Evolutionary conservation across 768 basidiomycete species (phyloP).

Genomic region (Amanita muscaria): DNA sequence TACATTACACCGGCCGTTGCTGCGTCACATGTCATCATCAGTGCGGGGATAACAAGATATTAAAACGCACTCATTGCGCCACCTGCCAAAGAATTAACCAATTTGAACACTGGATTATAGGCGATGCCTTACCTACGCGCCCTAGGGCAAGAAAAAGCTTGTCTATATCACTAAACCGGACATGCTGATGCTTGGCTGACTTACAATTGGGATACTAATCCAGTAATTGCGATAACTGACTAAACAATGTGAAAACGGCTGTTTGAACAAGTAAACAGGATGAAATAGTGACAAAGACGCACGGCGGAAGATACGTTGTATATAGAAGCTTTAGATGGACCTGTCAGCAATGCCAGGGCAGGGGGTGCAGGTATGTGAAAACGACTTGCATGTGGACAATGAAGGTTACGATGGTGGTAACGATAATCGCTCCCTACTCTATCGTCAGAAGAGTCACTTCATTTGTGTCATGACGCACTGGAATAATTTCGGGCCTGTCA

Average conservation of each 20-base stretch:
- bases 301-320: conserved; percentile 19
- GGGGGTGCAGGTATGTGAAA: not conserved
- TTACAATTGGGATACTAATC: conserved; percentile 18
- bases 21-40: too few relatives aligned
- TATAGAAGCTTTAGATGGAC: conserved; percentile 15
- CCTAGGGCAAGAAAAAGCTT: conserved; percentile 17
- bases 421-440: conserved; percentile 15
- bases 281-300: conserved; percentile 1
- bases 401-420: conserved; percentile 21
- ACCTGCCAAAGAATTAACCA: too few relatives aligned
- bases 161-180: too few relatives aligned
- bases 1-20: too few relatives aligned
- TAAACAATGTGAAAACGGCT: conserved; percentile 7
- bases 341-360: not conserved
- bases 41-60: too few relatives aligned
- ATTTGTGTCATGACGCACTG: not conserved
- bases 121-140: too few relatives aligned
- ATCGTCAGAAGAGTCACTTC: not conserved
- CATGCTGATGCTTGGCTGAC: too few relatives aligned
- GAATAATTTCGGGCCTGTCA: too few relatives aligned
- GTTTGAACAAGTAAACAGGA: not conserved
- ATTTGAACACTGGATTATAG: too few relatives aligned
- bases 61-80: too few relatives aligned
- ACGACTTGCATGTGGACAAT: conserved; percentile 20
- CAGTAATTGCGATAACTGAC: conserved; percentile 20